These are phyloP conservation scores for Cetraspora pellucida DNA, from an alignment of 192 early-diverging fungal species.

Conservation along the genomic window DNA sequence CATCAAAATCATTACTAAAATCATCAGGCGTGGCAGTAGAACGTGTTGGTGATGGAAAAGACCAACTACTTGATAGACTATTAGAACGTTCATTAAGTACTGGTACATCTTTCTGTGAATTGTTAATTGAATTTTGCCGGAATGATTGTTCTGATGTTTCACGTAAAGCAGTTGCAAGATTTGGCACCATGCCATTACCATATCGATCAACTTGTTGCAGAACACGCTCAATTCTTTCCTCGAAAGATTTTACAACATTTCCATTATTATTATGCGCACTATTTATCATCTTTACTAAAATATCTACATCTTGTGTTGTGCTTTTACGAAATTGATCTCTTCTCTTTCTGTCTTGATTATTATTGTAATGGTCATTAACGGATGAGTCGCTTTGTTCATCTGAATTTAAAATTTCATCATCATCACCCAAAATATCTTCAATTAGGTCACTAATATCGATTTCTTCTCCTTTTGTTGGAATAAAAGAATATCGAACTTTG, in stretches of 20 bases:
- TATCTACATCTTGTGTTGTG: conserved; percentile 19
- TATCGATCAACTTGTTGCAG: conserved; percentile 25
- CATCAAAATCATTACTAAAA: too few relatives aligned
- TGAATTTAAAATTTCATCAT: conserved; percentile 20
- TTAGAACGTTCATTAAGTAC: neutral
- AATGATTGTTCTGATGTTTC: neutral
- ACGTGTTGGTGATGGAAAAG: neutral
- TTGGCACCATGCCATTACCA: neutral
- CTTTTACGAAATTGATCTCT: conserved; percentile 21
- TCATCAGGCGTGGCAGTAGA: neutral
- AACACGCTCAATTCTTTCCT: conserved; percentile 28
- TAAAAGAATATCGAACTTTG: conserved; percentile 51
- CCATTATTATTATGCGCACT: neutral
- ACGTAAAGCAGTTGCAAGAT: neutral
- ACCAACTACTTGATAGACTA: neutral
- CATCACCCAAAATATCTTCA: conserved; percentile 48
- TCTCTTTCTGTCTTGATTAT: neutral
- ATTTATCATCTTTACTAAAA: conserved; percentile 20
- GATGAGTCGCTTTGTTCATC: neutral
- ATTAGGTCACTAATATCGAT: conserved; percentile 53
- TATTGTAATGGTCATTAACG: neutral
- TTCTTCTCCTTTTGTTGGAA: conserved; percentile 43
- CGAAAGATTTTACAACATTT: conserved; percentile 9
- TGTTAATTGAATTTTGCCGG: neutral
- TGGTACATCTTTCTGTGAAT: neutral